These are phyloP conservation scores for Cantharellus cinnabarinus DNA, from an alignment of 768 basidiomycete species.

Conservation along the genomic window DNA sequence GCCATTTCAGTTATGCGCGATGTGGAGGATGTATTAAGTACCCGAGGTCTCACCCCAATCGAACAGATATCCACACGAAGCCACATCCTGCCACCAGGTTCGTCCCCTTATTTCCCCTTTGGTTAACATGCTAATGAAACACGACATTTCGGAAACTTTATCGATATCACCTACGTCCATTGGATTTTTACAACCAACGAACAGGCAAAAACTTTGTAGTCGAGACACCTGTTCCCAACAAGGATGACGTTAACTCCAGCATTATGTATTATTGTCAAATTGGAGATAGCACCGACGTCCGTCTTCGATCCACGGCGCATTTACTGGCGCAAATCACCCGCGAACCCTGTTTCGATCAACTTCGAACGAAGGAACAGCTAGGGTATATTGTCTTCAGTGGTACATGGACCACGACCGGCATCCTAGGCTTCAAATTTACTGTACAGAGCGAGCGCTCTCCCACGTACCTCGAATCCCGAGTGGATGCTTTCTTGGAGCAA, in stretches of 20 bases:
- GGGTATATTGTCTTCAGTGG: slow-evolving; percentile 62
- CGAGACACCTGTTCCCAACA: slow-evolving; percentile 50
- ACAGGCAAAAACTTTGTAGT: slow-evolving; percentile 53
- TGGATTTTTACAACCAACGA: background rate
- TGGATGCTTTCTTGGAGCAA: slow-evolving; percentile 67
- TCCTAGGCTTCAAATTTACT: slow-evolving; percentile 59
- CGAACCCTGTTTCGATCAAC: slow-evolving; percentile 81
- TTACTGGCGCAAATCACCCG: slow-evolving; percentile 66
- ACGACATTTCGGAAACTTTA: background rate
- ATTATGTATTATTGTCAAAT: slow-evolving; percentile 72
- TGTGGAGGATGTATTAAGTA: slow-evolving; percentile 42
- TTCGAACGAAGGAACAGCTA: slow-evolving; percentile 87
- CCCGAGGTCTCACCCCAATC: slow-evolving; percentile 31
- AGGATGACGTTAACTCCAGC: slow-evolving; percentile 70
- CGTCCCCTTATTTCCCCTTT: slow-evolving; percentile 6
- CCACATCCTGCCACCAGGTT: slow-evolving; percentile 54
- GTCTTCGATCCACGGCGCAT: slow-evolving; percentile 39
- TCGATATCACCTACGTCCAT: slow-evolving; percentile 1
- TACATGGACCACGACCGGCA: slow-evolving; percentile 22
- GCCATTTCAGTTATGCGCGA: slow-evolving; percentile 52
- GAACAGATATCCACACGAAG: slow-evolving; percentile 30
- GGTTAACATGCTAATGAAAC: background rate
- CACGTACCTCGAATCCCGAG: slow-evolving; percentile 62
- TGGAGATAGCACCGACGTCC: slow-evolving; percentile 43
- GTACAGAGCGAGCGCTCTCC: slow-evolving; percentile 78